Evolutionary conservation across 2,329 filamentous ascomycete genomes (phyloP).

Genomic region (Didymosphaeria variabile): DNA sequence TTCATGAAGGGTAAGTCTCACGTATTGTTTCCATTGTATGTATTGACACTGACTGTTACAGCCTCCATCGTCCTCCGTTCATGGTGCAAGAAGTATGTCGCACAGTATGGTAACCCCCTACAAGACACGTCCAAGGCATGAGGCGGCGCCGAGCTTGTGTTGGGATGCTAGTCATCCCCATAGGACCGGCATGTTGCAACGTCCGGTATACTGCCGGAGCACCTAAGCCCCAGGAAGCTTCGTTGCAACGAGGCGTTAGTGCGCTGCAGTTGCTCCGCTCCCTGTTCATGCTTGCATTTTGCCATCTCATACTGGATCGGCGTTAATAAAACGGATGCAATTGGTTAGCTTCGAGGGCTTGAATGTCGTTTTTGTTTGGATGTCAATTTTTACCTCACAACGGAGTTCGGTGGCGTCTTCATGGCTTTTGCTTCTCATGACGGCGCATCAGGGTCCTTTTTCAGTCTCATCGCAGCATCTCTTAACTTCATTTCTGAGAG

Average conservation of each 20-base stretch:
- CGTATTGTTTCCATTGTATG: not conserved
- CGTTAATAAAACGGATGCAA: conserved; percentile 47
- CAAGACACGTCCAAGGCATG: conserved; percentile 36
- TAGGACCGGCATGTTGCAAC: conserved; percentile 14
- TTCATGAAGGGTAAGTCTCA: conserved; percentile 86
- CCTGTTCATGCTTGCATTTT: conserved; percentile 48
- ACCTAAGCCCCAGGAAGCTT: not conserved
- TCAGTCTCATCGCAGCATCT: conserved; percentile 28
- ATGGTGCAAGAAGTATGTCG: conserved; percentile 83
- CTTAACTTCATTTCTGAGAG: conserved; percentile 47
- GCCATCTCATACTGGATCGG: conserved; percentile 37
- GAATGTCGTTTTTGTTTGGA: conserved; percentile 28
- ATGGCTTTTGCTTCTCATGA: conserved; percentile 27
- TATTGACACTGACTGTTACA: conserved; percentile 50
- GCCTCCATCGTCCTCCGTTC: conserved; percentile 90
- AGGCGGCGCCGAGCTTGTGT: conserved; percentile 33
- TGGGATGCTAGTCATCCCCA: conserved; percentile 29
- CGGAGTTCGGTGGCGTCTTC: conserved; percentile 37
- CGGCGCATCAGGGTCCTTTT: conserved; percentile 31
- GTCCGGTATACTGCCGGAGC: not conserved
- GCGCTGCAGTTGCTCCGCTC: conserved; percentile 28
- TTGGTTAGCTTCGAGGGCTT: conserved; percentile 34
- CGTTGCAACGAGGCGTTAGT: not conserved
- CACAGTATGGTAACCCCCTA: conserved; percentile 42
- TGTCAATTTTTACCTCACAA: conserved; percentile 31